Evolutionary conservation across 495 filamentous ascomycete genomes (phyloP), one percentile per base, ranked within the genome.

Genomic region (Pyronema omphalodes): DNA sequence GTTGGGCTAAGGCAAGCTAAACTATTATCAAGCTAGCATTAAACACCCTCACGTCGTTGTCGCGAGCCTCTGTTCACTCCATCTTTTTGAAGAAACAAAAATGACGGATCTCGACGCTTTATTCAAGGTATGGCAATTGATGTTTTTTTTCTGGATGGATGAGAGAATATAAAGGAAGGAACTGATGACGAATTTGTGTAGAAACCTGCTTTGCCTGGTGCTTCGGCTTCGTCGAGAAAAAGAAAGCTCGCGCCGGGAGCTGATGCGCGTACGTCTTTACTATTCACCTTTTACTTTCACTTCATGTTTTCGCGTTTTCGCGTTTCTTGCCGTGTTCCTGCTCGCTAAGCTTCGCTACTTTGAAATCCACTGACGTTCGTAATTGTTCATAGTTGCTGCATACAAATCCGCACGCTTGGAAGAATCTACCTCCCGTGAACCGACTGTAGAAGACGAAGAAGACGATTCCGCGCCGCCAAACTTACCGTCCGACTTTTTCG

Each of bases 81-180:
- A 29, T 29, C 23, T 29, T 29, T 29, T 29, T 29, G 23, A 29
- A 29, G 23, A 29, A 29, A 63, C n/a, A n/a, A 70, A 56, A 55
- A 91, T 88, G 83, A 73, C 81, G 19, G 84, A 76, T 66, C 77
- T 89, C 64, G 82, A 89, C 64, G 83, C 86, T 55, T 71, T 93
- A 36, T 93, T 93, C 74, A 88, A 89, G 69, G 86, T 86, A 71
- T 14, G 52, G 54, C 9, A 33, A 9, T 37, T 36, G 9, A 33
- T 7, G 3, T 34, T 23, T 19, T 12, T 34, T 18, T 11, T 33
- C 19, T 11, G 18, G 18, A 1, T 18, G 11, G 6, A 1, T 1
- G 34, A 15, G 44, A 7, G 35, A 43, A 37, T 41, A 45, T 44
- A 40, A 58, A 50, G 49, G 46, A 50, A 50, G 51, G 53, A 58